These are phyloP conservation scores for Hymenotorrendiella dingleyae DNA, from an alignment of 2,329 filamentous ascomycete species.

Conservation along the genomic window DNA sequence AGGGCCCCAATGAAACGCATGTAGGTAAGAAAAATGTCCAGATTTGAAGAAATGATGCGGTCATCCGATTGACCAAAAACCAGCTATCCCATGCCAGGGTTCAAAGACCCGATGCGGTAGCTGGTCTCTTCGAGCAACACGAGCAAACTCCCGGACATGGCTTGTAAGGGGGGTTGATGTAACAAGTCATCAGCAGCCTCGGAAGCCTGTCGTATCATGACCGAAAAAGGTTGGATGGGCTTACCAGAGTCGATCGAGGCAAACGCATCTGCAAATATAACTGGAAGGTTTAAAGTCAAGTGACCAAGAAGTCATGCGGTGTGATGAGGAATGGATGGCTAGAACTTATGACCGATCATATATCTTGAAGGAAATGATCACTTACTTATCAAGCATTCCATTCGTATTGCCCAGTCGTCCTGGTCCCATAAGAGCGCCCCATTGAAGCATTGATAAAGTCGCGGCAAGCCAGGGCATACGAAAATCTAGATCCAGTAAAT, in stretches of 20 bases:
- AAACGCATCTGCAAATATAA: conserved; percentile 23
- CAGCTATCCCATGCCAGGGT: conserved; percentile 9
- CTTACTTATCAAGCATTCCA: conserved; percentile 81
- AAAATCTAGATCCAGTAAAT: conserved; percentile 64
- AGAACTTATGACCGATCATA: conserved; percentile 13
- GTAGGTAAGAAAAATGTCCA: conserved; percentile 21
- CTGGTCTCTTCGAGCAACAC: too few relatives aligned
- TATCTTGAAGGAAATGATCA: conserved; percentile 18
- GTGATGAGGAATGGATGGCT: conserved; percentile 18
- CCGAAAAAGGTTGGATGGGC: conserved; percentile 8
- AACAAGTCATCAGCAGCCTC: too few relatives aligned
- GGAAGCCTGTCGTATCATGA: background rate
- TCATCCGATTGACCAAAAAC: background rate
- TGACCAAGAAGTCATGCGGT: conserved; percentile 54
- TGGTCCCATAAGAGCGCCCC: conserved; percentile 66
- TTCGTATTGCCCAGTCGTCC: conserved; percentile 69
- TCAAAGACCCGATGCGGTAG: conserved; percentile 7
- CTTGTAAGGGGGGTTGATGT: too few relatives aligned
- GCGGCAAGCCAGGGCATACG: conserved; percentile 92
- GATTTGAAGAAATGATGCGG: conserved; percentile 13
- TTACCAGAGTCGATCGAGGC: conserved; percentile 7
- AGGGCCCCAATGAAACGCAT: conserved; percentile 22
- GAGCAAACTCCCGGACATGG: too few relatives aligned
- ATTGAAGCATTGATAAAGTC: conserved; percentile 68
- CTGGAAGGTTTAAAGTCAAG: conserved; percentile 43